Percentiles rank a stretch among this genome's conserved stretches.
phyloP scores from a whole-genome alignment of 495 filamentous ascomycete genomes.

The Podospora pseudocomata region DNA sequence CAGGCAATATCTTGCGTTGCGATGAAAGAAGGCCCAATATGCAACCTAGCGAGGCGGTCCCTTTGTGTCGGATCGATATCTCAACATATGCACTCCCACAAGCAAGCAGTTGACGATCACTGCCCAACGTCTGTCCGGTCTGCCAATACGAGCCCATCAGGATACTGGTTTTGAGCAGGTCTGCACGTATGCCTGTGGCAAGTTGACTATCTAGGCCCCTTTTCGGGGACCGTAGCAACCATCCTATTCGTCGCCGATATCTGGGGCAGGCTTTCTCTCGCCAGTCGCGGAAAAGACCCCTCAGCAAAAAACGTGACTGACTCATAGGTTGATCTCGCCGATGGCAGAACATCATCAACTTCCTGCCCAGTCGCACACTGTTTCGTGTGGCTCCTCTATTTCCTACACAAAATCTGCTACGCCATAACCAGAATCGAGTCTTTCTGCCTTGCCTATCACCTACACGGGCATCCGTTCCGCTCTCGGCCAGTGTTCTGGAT shows the following conservation, averaged over 20 bases:
- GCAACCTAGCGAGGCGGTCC: conserved; percentile 17
- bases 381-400: background rate
- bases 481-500: background rate
- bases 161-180: conserved; percentile 15
- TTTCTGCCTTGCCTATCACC: background rate
- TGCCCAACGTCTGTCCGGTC: conserved; percentile 27
- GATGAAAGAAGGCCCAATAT: conserved; percentile 25
- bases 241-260: conserved; percentile 1
- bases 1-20: conserved; percentile 22
- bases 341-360: background rate
- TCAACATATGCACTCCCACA: conserved; percentile 10
- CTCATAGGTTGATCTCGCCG: background rate
- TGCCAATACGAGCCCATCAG: conserved; percentile 15
- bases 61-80: conserved; percentile 23
- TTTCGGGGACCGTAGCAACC: background rate
- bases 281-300: background rate
- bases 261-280: background rate
- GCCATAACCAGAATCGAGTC: background rate
- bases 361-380: background rate
- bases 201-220: background rate
- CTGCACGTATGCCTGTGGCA: conserved; percentile 16
- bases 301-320: background rate
- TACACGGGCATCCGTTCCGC: background rate
- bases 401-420: background rate
- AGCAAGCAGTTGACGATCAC: conserved; percentile 6